A percentile compares a stretch with the other conserved stretches of the same genome.
Evolutionary conservation across 257 asterid genomes (phyloP).

Genomic region (Fraxinus quadrangulata): DNA sequence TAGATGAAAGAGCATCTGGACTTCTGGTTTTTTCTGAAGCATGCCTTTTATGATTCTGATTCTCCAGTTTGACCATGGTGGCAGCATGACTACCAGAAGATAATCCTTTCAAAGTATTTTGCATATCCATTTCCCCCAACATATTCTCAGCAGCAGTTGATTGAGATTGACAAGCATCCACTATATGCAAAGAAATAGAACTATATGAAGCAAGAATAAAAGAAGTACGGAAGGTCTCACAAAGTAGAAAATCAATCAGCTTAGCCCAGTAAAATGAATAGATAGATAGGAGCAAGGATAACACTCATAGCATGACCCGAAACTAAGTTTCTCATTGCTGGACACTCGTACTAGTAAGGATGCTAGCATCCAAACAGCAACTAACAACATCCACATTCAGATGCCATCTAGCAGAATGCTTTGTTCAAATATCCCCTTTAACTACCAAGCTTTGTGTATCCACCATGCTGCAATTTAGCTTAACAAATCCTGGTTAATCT

Average conservation of each 20-base stretch:
- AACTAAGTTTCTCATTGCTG: not conserved
- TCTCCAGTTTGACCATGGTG: constrained; percentile 25
- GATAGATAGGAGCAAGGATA: not conserved
- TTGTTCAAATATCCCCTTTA: not conserved
- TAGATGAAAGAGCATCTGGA: constrained; percentile 33
- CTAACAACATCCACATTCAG: not conserved
- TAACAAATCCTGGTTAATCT: not conserved
- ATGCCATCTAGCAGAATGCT: not conserved
- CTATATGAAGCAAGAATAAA: constrained; percentile 10
- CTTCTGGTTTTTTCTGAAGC: constrained; percentile 34
- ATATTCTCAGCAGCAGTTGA: constrained; percentile 9
- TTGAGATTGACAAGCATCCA: constrained; percentile 39
- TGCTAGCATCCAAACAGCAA: not conserved
- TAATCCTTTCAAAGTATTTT: constrained; percentile 27
- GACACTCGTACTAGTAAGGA: not conserved
- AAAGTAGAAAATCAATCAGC: constrained; percentile 17
- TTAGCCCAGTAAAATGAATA: not conserved
- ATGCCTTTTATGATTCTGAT: constrained; percentile 34
- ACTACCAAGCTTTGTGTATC: not conserved
- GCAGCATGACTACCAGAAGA: constrained; percentile 34
- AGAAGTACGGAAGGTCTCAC: not conserved
- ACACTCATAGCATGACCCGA: not conserved
- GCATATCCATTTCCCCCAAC: not conserved
- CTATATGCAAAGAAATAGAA: constrained; percentile 33
- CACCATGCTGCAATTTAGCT: not conserved